Evolutionary conservation across 2,329 filamentous ascomycete genomes (phyloP), one percentile per base, ranked within the genome.

Genomic region (Pseudovirgaria hyperparasitica): DNA sequence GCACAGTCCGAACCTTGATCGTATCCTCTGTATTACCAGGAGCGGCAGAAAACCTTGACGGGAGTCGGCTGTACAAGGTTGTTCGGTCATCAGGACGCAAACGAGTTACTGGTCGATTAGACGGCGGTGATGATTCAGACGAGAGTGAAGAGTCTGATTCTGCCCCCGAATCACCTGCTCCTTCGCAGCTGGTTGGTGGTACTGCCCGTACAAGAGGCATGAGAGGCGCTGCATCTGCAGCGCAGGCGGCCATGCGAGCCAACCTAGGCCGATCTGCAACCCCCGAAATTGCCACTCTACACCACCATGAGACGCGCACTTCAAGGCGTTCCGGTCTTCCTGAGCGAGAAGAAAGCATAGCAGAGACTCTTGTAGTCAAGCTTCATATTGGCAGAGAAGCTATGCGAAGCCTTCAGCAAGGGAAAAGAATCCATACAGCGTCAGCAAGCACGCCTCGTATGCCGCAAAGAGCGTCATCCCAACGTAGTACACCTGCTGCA

Each of bases 101-200:
- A 28, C 46, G 58, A 27, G 72, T 79, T 27, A 67, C 76, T 12
- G 76, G 41, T 48, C 70, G 16, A 62, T 66, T 35, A 53, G 71
- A 76, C 37, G 64, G 58, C 9, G 60, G 61, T 20, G 80, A 82
- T 31, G 82, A 90, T 30, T 92, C 84, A 0, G 87, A 94, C 29
- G 87, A 90, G 1, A 82, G 87, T 25, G 85, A 93, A 16, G 92
- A 82, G 47, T 87, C 94, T 30, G 82, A 92, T 32, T 92, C 84
- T 1, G 73, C 68, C 1, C 73, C 79, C 11, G 86, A 92, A 33
- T 93, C 86, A n/a, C 85, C 85, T 3, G 80, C 79, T 20, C 58
- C 60, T 19, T 73, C 78, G 5, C 72, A 80, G 36, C 58, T 85
- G 23, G 64, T 72, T 19, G 63, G 63, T 38, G 84, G 82, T 23